A percentile compares a stretch with the other conserved stretches of the same genome.
These are phyloP conservation scores for Parafenestella ontariensis DNA, from an alignment of 2,329 filamentous ascomycete species.

Conservation along the genomic window DNA sequence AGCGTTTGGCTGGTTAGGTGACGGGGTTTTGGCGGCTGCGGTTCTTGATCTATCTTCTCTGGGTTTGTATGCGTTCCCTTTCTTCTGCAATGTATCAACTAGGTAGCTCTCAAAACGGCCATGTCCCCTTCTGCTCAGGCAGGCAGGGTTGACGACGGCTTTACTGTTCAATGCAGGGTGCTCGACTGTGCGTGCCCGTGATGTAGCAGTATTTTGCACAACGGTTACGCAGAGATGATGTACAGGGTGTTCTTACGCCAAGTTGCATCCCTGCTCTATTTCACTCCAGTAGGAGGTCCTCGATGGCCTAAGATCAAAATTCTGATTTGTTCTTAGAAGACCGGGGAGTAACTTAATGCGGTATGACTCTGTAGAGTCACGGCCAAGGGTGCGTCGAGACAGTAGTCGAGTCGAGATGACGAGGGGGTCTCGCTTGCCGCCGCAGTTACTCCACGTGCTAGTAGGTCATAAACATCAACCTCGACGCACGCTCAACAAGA, in stretches of 20 bases:
- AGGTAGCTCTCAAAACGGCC: conserved; percentile 40
- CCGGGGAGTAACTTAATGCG: too few relatives aligned
- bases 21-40: conserved; percentile 26
- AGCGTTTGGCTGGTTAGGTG: conserved; percentile 26
- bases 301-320: too few relatives aligned
- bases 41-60: conserved; percentile 21
- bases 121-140: conserved; percentile 22
- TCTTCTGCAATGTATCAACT: conserved; percentile 43
- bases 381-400: conserved; percentile 14
- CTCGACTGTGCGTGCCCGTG: conserved; percentile 4
- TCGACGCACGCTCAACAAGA: conserved; percentile 24
- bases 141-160: conserved; percentile 29
- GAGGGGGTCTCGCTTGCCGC: conserved; percentile 27
- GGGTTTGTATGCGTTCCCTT: conserved; percentile 18
- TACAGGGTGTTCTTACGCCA: too few relatives aligned
- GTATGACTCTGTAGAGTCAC: neutral
- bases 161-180: conserved; percentile 16
- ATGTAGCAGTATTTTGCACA: neutral
- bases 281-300: too few relatives aligned
- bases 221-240: neutral
- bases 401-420: conserved; percentile 16
- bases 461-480: conserved; percentile 36
- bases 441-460: conserved; percentile 34
- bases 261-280: too few relatives aligned
- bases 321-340: too few relatives aligned